Evolutionary conservation across 768 basidiomycete species (phyloP).

Genomic region (Trametes coccinea): DNA sequence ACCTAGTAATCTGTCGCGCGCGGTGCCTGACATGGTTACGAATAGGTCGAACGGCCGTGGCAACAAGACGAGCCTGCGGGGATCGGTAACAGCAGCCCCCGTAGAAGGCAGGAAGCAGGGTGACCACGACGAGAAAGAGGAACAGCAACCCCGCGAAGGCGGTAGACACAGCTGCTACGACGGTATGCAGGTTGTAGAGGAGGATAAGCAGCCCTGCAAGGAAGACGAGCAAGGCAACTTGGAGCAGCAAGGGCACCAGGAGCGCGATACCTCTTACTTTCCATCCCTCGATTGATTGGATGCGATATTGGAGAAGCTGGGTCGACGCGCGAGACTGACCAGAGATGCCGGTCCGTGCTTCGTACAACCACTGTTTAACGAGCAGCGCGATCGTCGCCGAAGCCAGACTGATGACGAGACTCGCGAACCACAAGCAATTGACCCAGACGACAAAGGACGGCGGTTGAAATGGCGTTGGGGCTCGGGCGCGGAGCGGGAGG

Average conservation of each 20-base stretch:
- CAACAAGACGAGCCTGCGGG: constrained; percentile 17
- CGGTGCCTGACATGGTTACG: neutral
- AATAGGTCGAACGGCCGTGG: neutral
- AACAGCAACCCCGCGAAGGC: constrained; percentile 6
- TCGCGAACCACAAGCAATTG: constrained; percentile 30
- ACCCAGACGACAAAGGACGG: constrained; percentile 9
- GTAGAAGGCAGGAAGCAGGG: constrained; percentile 7
- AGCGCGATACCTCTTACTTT: constrained; percentile 15
- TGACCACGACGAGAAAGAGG: constrained; percentile 3
- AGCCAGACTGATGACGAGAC: constrained; percentile 28
- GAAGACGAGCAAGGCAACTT: constrained; percentile 26
- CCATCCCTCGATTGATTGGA: constrained; percentile 27
- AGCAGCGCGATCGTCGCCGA: constrained; percentile 28
- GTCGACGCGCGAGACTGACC: constrained; percentile 25
- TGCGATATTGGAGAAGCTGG: constrained; percentile 27
- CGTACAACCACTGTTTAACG: constrained; percentile 31
- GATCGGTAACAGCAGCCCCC: constrained; percentile 21
- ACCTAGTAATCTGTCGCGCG: neutral
- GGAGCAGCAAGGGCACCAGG: constrained; percentile 24
- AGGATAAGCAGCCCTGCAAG: constrained; percentile 26
- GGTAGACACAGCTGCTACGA: constrained; percentile 19
- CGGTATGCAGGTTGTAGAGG: constrained; percentile 21
- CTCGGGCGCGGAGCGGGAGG: neutral
- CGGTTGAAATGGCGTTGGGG: neutral
- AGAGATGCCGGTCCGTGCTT: constrained; percentile 22